Base-by-base conservation (phyloP, 352 stramenopile genomes). In the Globisporangium recalcitrans region DNA sequence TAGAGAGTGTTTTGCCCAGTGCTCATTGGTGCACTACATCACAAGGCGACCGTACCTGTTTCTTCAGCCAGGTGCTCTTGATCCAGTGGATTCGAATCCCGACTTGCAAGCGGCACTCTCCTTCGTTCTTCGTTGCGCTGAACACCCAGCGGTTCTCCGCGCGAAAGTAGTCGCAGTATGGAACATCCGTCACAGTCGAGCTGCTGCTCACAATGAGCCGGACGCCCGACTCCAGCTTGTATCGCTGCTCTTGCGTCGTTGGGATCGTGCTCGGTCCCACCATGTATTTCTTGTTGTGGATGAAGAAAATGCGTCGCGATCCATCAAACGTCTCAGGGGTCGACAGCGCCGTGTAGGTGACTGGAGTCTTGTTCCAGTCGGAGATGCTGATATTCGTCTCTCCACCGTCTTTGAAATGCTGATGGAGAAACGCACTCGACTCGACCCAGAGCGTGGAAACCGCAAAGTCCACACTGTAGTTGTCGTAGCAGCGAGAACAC, bases 241-340 rank as follows among this genome's bases (percentile, higher is more conserved):
- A 93, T 22, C 84, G 76, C 59, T 93, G 82, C 8, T 74, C 78
- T 60, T 93, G 84, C 16, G 65, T 65, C 1, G 86, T 95, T 1
- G 86, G 86, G 55, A 95, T 93, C 36, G 70, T 67, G 56, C 82
- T 90, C 0, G 86, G 84, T 0, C 86, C 86, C 19, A 95, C 80
- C 68, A 95, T 90, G 62, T 94, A 94, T 65, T 95, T 93, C 64
- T 95, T 95, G 74, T 95, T 91, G 76, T 92, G 84, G 1, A 67
- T 83, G 59, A 87, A 92, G 4, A 69, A 73, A 1, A 93, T 78
- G 7, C 67, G 54, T 0, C 87, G 76, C 53, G 72, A 74, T 21
- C 67, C 80, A 53, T 91, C 68, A 53, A 94, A 93, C 6, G 54
- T 83, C 38, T 93, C 84, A 1, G 76, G 55, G 8, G 72, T 87